Evolutionary conservation across 371 early-diverging fungal genomes (phyloP), one percentile per base, ranked within the genome.

Genomic region (Mucor plumbeus): DNA sequence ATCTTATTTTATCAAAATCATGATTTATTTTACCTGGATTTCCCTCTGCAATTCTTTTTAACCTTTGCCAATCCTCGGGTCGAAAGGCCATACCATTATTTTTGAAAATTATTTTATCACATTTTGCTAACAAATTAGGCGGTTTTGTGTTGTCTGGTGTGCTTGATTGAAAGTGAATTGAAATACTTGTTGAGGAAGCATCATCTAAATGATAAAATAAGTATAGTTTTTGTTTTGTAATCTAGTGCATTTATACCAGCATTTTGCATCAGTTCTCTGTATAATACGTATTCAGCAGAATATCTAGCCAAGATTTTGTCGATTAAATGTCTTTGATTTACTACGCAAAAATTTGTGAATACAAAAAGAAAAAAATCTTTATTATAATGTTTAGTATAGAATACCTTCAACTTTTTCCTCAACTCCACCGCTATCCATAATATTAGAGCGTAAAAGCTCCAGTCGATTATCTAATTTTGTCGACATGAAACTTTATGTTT

Each of bases 271-370:
- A 96, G 79, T 78, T 94, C 90, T 62, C 91, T 74, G 59, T 89
- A 91, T 9, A 90, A 81, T 5, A 88, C 89, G 77, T 84, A 89
- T 71, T 94, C 93, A 8, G 94, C 91, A 5, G 93, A 92, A 36
- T 86, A 89, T 75, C 96, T 84, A 15, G 94, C 95, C 14, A 95
- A 81, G 44, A 96, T 94, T 84, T 97, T 95, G 78, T 97, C 97
- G 67, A 97, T 95, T 47, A 97, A 84, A 73, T 94, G 94, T 31
- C 97, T 85, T 74, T 95, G 96, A 77, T 97, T 95, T 5, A 94
- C 94, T 83, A 62, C 11, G 68, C 43, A 40, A 14, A 11, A 21
- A 19, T 4, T 38, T 7, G 11, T 38, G 1, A 38, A 11, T 38
- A 38, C 38, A 38, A 38, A 11, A 38, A 36, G 6, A 36, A 6